Evolutionary conservation across 345 rosid genomes (phyloP).

Genomic region (Aethionema arabicum): DNA sequence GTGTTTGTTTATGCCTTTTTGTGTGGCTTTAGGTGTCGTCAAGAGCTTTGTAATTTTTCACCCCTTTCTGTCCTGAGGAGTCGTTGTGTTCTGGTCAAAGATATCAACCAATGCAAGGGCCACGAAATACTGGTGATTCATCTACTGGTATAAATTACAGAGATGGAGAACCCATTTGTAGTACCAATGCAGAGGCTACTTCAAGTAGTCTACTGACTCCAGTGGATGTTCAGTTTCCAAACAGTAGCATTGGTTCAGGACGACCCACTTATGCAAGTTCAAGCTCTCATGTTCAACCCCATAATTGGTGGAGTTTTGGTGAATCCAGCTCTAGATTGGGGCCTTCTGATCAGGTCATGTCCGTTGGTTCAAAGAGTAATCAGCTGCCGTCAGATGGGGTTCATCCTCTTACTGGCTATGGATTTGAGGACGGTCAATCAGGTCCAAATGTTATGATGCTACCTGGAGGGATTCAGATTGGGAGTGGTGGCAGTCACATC

Average conservation of each 20-base stretch:
- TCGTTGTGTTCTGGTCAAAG: slow-evolving; percentile 19
- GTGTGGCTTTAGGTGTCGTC: slow-evolving; percentile 27
- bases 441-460: slow-evolving; percentile 19
- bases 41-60: neutral
- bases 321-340: slow-evolving; percentile 61
- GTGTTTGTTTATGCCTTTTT: neutral
- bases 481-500: slow-evolving; percentile 38
- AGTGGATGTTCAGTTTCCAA: slow-evolving; percentile 43
- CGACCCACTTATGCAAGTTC: slow-evolving; percentile 42
- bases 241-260: slow-evolving; percentile 21
- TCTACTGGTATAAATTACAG: slow-evolving; percentile 27
- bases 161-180: slow-evolving; percentile 33
- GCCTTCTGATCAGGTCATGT: slow-evolving; percentile 45
- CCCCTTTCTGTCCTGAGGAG: slow-evolving; percentile 4
- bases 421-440: slow-evolving; percentile 29
- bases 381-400: slow-evolving; percentile 43
- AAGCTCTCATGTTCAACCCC: slow-evolving; percentile 43
- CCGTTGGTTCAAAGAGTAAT: slow-evolving; percentile 54
- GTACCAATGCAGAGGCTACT: slow-evolving; percentile 27
- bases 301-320: slow-evolving; percentile 57
- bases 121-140: slow-evolving; percentile 29
- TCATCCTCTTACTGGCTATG: slow-evolving; percentile 9
- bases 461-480: slow-evolving; percentile 28
- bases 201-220: slow-evolving; percentile 47
- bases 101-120: slow-evolving; percentile 33